A percentile compares a stretch with the other conserved stretches of the same genome.
Evolutionary conservation across 1,139 yeast genomes (phyloP).

Genomic region (Meyerozyma guilliermondii): DNA sequence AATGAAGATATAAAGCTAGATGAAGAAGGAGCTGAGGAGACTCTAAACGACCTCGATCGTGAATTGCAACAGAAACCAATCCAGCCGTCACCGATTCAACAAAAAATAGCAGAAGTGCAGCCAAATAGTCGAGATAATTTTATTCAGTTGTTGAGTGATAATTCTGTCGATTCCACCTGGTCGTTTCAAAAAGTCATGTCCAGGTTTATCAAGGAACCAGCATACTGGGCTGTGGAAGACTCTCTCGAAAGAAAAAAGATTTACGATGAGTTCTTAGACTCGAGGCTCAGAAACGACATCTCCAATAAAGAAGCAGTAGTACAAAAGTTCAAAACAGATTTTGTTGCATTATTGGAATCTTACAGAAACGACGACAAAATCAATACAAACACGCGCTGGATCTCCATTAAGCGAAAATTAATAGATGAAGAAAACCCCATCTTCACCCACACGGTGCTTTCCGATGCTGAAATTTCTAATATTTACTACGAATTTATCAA

Average conservation of each 20-base stretch:
- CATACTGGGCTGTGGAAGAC: conserved; percentile 67
- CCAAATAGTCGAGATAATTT: conserved; percentile 22
- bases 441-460: conserved; percentile 57
- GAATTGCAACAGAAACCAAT: conserved; percentile 10
- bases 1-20: conserved; percentile 1
- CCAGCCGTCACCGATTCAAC: background rate
- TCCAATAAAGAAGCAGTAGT: conserved; percentile 48
- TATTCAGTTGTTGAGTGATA: conserved; percentile 45
- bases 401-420: conserved; percentile 38
- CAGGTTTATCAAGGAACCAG: conserved; percentile 51
- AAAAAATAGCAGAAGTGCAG: conserved; percentile 1
- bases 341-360: conserved; percentile 42
- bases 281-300: conserved; percentile 51
- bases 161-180: conserved; percentile 68
- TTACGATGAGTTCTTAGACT: conserved; percentile 61
- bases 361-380: conserved; percentile 33
- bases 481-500: conserved; percentile 49
- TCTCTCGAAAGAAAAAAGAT: conserved; percentile 55
- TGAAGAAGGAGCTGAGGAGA: conserved; percentile 4
- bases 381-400: conserved; percentile 64
- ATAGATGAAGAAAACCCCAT: conserved; percentile 61
- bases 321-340: conserved; percentile 52
- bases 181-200: conserved; percentile 66
- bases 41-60: conserved; percentile 8
- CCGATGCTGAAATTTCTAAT: conserved; percentile 49